Evolutionary conservation across 2,329 filamentous ascomycete genomes (phyloP).

Genomic region (Ascochyta clinopodiicola): DNA sequence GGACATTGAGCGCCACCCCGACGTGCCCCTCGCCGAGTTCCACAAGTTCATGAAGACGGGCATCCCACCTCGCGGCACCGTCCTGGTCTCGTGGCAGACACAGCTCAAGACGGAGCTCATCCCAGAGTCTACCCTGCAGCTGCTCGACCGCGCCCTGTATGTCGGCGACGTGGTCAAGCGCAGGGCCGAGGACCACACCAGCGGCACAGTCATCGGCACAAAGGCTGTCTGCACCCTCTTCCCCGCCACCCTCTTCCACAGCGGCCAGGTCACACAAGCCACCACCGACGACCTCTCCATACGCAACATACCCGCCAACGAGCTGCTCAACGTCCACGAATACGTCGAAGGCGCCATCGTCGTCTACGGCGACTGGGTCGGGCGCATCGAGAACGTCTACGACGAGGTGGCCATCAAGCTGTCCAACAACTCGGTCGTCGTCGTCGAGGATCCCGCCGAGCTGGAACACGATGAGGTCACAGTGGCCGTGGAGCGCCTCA

Average conservation of each 20-base stretch:
- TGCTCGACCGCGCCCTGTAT: constrained; percentile 61
- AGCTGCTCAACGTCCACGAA: constrained; percentile 55
- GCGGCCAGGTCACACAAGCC: constrained; percentile 28
- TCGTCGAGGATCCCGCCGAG: constrained; percentile 56
- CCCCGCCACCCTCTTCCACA: constrained; percentile 37
- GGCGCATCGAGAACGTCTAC: constrained; percentile 58
- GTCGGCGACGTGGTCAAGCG: constrained; percentile 64
- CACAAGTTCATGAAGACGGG: constrained; percentile 51
- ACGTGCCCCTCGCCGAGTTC: constrained; percentile 44
- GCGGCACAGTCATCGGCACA: constrained; percentile 61
- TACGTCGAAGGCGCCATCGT: constrained; percentile 60
- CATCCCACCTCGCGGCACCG: constrained; percentile 59
- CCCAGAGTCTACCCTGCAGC: constrained; percentile 52
- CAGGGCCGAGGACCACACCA: constrained; percentile 56
- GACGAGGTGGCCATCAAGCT: constrained; percentile 60
- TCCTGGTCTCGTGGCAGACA: constrained; percentile 57
- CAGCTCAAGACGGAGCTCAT: constrained; percentile 52
- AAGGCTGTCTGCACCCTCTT: constrained; percentile 55
- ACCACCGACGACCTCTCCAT: constrained; percentile 45
- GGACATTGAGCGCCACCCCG: constrained; percentile 45
- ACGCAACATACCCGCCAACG: constrained; percentile 52
- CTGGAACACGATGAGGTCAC: constrained; percentile 43
- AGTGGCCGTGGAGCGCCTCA: constrained; percentile 48
- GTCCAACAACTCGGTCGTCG: constrained; percentile 61
- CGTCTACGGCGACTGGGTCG: constrained; percentile 63